These are phyloP conservation scores for Dillenia turbinata DNA, from an alignment of 164 flowering plant genomes.

Conservation along the genomic window DNA sequence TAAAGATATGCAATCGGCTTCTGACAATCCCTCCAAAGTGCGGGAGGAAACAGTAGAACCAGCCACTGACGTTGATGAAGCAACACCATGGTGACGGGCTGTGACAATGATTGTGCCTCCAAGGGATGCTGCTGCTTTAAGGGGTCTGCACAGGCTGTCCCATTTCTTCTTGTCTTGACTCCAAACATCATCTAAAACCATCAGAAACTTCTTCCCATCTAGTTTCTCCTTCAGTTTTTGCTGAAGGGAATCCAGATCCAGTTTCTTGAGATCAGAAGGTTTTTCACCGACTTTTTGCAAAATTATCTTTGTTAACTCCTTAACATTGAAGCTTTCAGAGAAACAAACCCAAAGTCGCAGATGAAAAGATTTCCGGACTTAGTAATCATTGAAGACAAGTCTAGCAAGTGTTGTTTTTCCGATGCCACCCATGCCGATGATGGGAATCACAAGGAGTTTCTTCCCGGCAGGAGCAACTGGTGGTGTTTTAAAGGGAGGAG, in stretches of 20 bases:
- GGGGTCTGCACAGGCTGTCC: background rate
- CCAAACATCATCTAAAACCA: constrained; percentile 9
- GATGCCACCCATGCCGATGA: too few species aligned
- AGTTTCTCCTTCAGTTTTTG: background rate
- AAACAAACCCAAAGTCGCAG: constrained; percentile 14
- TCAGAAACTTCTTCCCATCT: background rate
- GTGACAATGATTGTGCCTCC: constrained; percentile 11
- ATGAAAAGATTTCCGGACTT: background rate
- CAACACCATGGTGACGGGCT: constrained; percentile 8
- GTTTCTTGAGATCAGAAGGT: background rate
- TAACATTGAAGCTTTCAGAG: constrained; percentile 5
- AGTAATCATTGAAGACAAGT: constrained; percentile 7
- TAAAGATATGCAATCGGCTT: constrained; percentile 3
- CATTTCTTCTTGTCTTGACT: background rate
- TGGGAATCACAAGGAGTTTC: too few species aligned
- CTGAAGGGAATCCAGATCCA: background rate
- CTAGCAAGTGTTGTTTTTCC: too few species aligned
- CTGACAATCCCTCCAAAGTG: background rate
- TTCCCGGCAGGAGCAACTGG: too few species aligned
- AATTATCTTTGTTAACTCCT: background rate
- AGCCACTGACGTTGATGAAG: background rate
- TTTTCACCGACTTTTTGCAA: background rate
- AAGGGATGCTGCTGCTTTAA: constrained; percentile 7
- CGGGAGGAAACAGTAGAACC: background rate
- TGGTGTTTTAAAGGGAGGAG: too few species aligned